These are phyloP conservation scores for Thraustochytrium sp. DNA, from an alignment of 352 stramenopile species.

Conservation along the genomic window DNA sequence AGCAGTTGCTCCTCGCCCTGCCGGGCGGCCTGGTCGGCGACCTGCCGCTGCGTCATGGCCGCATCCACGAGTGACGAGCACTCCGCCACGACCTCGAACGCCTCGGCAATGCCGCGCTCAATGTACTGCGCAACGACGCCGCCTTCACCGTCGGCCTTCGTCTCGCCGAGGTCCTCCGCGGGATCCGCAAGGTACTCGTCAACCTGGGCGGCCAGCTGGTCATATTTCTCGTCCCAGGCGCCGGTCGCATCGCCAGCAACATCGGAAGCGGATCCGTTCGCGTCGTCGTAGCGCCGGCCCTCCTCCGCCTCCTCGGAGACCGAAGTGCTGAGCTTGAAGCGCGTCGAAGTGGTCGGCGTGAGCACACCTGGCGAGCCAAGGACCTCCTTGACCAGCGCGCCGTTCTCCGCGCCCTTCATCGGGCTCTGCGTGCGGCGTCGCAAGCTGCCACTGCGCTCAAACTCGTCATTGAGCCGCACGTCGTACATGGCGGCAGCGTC, in stretches of 20 bases:
- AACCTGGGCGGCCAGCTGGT: neutral
- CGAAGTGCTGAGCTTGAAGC: neutral
- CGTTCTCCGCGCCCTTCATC: neutral
- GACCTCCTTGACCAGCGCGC: neutral
- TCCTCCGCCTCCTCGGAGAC: neutral
- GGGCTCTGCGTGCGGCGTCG: conserved; percentile 1
- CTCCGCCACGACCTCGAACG: neutral
- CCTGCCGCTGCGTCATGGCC: neutral
- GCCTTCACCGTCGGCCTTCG: neutral
- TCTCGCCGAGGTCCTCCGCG: neutral
- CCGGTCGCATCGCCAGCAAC: neutral
- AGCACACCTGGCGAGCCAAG: neutral
- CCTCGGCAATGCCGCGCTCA: neutral
- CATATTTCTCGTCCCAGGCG: neutral
- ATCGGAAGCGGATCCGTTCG: neutral
- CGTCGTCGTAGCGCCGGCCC: neutral
- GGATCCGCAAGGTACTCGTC: neutral
- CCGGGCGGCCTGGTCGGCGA: neutral
- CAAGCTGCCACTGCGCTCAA: neutral
- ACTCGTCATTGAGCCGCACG: neutral
- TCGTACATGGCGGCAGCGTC: conserved; percentile 37
- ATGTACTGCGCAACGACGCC: neutral
- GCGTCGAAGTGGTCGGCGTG: neutral
- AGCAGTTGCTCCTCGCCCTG: neutral
- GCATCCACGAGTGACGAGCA: neutral